These are phyloP conservation scores for Abrus pulchellus DNA, from an alignment of 306 rosid species.

Conservation along the genomic window DNA sequence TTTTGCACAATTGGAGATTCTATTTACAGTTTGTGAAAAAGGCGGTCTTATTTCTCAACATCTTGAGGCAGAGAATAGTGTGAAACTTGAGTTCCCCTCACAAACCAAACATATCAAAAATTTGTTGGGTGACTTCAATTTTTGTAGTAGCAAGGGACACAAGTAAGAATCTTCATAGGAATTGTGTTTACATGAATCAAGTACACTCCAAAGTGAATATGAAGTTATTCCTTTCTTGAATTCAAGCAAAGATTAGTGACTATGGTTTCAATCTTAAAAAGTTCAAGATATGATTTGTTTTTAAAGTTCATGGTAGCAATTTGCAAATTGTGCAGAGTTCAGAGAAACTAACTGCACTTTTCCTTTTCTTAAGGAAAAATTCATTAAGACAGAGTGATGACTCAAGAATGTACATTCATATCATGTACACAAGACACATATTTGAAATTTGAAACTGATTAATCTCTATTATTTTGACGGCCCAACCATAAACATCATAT, in stretches of 20 bases:
- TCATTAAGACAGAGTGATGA: background rate
- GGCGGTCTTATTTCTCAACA: background rate
- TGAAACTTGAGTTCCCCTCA: background rate
- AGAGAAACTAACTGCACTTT: background rate
- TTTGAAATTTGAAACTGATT: background rate
- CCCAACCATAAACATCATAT: background rate
- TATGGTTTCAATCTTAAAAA: background rate
- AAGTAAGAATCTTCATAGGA: background rate
- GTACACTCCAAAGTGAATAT: background rate
- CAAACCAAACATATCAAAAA: background rate
- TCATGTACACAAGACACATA: background rate
- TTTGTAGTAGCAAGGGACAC: background rate
- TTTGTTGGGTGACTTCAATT: background rate
- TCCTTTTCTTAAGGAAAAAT: background rate
- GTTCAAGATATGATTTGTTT: background rate
- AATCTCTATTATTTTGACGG: background rate
- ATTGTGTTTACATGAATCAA: background rate
- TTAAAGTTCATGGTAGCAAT: background rate
- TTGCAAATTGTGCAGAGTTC: conserved; percentile 8
- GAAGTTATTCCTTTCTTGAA: background rate
- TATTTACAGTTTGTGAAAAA: background rate
- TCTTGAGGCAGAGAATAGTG: background rate
- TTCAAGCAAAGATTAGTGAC: background rate
- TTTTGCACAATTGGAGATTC: background rate
- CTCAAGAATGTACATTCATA: background rate